These are phyloP conservation scores for Pichia sp. DNA, from an alignment of 1,139 yeast species.

Conservation along the genomic window DNA sequence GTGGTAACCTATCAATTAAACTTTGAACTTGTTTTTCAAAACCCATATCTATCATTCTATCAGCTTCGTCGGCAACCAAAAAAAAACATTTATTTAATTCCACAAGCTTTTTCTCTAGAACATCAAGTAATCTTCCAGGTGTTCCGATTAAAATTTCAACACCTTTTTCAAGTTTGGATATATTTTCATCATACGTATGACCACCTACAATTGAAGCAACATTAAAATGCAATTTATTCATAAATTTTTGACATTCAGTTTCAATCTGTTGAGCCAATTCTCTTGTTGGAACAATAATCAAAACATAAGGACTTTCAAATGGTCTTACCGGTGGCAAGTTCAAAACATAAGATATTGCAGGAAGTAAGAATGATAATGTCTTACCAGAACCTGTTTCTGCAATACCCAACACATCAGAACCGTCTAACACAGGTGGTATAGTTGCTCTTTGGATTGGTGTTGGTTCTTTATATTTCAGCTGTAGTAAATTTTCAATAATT, in stretches of 20 bases:
- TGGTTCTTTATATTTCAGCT: slow-evolving; percentile 52
- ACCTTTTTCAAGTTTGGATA: slow-evolving; percentile 53
- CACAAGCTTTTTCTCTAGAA: slow-evolving; percentile 60
- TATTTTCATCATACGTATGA: slow-evolving; percentile 72
- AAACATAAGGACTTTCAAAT: slow-evolving; percentile 55
- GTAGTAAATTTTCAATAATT: slow-evolving; percentile 35
- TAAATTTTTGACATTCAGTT: slow-evolving; percentile 52
- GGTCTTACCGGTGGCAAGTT: slow-evolving; percentile 34
- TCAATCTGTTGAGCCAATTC: slow-evolving; percentile 88
- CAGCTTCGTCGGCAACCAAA: slow-evolving; percentile 87
- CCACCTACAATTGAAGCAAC: slow-evolving; percentile 80
- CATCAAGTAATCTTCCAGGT: slow-evolving; percentile 84
- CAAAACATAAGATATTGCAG: slow-evolving; percentile 55
- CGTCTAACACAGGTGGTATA: slow-evolving; percentile 60
- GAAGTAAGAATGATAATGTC: slow-evolving; percentile 76
- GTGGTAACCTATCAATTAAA: slow-evolving; percentile 47
- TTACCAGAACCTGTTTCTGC: slow-evolving; percentile 98
- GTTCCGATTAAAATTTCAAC: slow-evolving; percentile 87
- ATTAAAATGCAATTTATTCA: slow-evolving; percentile 37
- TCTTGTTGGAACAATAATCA: slow-evolving; percentile 85
- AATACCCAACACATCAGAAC: slow-evolving; percentile 73
- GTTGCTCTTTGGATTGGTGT: slow-evolving; percentile 90
- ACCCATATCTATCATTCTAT: slow-evolving; percentile 91
- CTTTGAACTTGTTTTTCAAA: slow-evolving; percentile 73
- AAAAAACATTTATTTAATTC: slow-evolving; percentile 58